Evolutionary conservation across 805 yeast species (phyloP).

Genomic region (Teunomyces lycoperdinae): DNA sequence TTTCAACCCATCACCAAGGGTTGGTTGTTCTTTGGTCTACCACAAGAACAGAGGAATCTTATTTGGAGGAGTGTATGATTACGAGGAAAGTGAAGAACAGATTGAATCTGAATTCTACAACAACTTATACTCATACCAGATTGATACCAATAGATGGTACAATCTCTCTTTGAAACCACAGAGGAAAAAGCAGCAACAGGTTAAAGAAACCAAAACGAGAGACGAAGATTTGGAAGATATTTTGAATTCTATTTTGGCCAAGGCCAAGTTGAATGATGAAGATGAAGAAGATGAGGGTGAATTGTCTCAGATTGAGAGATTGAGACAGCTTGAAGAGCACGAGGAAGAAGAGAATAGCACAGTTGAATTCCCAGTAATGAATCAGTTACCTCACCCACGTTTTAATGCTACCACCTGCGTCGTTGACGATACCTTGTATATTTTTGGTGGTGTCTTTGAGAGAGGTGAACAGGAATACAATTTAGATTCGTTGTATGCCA

Average conservation of each 20-base stretch:
- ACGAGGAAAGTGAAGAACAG: conserved; percentile 91
- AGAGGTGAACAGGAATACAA: conserved; percentile 80
- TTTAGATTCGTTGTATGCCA: conserved; percentile 79
- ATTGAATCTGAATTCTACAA: conserved; percentile 83
- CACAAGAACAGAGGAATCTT: conserved; percentile 90
- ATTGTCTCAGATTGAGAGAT: conserved; percentile 32
- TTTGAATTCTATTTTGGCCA: conserved; percentile 67
- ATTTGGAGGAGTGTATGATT: conserved; percentile 95
- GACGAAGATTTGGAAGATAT: conserved; percentile 82
- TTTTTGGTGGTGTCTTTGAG: conserved; percentile 91
- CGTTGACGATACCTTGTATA: conserved; percentile 75
- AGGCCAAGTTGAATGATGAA: conserved; percentile 65
- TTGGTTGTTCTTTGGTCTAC: conserved; percentile 86
- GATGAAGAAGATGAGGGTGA: conserved; percentile 40
- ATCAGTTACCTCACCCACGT: conserved; percentile 79
- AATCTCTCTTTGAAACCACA: conserved; percentile 61
- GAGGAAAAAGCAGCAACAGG: conserved; percentile 43
- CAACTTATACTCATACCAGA: conserved; percentile 74
- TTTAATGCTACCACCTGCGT: conserved; percentile 86
- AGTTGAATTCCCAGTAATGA: conserved; percentile 55
- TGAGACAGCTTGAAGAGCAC: conserved; percentile 35
- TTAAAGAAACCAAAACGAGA: conserved; percentile 49
- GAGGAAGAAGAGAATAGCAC: conserved; percentile 37
- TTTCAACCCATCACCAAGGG: conserved; percentile 87
- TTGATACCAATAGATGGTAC: conserved; percentile 88